These are phyloP conservation scores for Camellia oleifera DNA, from an alignment of 179 eudicot genomes.

Conservation along the genomic window DNA sequence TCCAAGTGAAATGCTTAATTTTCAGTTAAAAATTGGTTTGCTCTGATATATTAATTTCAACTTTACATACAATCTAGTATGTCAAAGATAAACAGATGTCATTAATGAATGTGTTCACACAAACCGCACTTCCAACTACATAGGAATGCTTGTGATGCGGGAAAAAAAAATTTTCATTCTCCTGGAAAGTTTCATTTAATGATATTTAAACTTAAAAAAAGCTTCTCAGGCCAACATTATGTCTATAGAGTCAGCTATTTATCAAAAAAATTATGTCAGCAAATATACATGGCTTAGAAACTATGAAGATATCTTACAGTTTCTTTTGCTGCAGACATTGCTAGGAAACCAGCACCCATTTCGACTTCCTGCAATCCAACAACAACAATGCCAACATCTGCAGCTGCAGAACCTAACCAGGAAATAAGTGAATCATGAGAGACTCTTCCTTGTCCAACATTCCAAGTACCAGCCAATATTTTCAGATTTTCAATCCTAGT, in stretches of 20 bases:
- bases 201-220: not conserved
- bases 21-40: not conserved
- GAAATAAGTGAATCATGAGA: slow-evolving; percentile 83
- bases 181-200: not conserved
- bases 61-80: not conserved
- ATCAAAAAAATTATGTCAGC: not conserved
- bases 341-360: slow-evolving; percentile 98
- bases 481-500: slow-evolving; percentile 74
- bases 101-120: not conserved
- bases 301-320: slow-evolving; percentile 46
- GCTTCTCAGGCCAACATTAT: not conserved
- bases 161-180: not conserved
- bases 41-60: not conserved
- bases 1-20: not conserved
- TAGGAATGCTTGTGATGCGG: not conserved
- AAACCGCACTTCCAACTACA: not conserved
- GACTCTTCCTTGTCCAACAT: slow-evolving; percentile 93
- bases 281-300: not conserved
- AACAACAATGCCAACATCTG: slow-evolving; percentile 64
- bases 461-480: slow-evolving; percentile 93
- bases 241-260: not conserved
- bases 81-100: not conserved
- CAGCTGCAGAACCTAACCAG: slow-evolving; percentile 81
- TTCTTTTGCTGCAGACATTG: slow-evolving; percentile 98
- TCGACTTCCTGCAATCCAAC: slow-evolving; percentile 97